Conservation (phyloP, 371 early-diverging fungal genomes). For the Mortierella sp. region DNA sequence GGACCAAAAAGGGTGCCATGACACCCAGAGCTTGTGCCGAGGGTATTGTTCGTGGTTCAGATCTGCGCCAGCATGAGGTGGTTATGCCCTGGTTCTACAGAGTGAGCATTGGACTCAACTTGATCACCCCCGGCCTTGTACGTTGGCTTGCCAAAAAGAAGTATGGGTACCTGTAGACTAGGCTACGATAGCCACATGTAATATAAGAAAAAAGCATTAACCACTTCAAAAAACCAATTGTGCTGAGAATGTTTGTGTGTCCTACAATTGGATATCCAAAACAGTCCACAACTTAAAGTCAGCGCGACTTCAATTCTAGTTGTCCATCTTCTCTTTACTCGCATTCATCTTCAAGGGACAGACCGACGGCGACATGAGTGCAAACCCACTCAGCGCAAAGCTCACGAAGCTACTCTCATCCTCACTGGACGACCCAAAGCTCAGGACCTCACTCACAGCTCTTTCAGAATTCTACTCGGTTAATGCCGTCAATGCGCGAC, state of each 20-base stretch:
- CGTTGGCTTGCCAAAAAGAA: slow-evolving; percentile 78
- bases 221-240: too few relatives aligned
- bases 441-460: slow-evolving; percentile 73
- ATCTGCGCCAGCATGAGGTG: slow-evolving; percentile 67
- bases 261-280: too few relatives aligned
- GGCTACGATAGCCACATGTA: neutral
- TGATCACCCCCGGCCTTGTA: slow-evolving; percentile 72
- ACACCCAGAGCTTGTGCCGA: slow-evolving; percentile 69
- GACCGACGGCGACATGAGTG: slow-evolving; percentile 26
- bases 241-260: too few relatives aligned
- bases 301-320: neutral
- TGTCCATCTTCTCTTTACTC: neutral
- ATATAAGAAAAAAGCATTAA: neutral
- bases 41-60: slow-evolving; percentile 74
- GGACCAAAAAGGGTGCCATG: slow-evolving; percentile 74
- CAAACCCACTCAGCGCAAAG: slow-evolving; percentile 64
- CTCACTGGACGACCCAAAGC: slow-evolving; percentile 68
- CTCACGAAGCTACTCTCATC: slow-evolving; percentile 68
- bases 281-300: neutral
- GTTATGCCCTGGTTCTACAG: slow-evolving; percentile 75
- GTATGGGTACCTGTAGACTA: slow-evolving; percentile 62
- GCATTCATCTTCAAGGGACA: neutral
- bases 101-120: slow-evolving; percentile 63
- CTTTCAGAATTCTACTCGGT: slow-evolving; percentile 76
- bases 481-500: slow-evolving; percentile 67